A percentile compares a stretch with the other conserved stretches of the same genome.
Evolutionary conservation across 2,329 filamentous ascomycete genomes (phyloP).

Genomic region (Phaeophleospora eucalypticola): DNA sequence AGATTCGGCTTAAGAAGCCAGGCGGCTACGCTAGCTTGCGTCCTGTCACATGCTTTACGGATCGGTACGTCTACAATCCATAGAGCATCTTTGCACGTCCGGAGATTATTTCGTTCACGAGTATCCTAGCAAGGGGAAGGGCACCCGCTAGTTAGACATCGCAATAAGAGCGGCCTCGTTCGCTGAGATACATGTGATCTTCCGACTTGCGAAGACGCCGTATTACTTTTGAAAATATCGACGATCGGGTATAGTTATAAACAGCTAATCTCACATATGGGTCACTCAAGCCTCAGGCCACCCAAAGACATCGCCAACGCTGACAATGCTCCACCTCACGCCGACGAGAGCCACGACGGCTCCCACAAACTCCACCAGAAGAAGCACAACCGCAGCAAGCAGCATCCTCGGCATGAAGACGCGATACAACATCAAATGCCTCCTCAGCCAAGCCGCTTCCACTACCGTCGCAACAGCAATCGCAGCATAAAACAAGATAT

Average conservation of each 20-base stretch:
- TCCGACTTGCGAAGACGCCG: too few species aligned
- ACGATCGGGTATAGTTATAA: too few species aligned
- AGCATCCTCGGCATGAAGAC: conserved; percentile 92
- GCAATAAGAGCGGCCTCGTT: too few species aligned
- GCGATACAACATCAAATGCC: conserved; percentile 94
- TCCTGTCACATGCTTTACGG: conserved; percentile 1
- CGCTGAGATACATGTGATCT: too few species aligned
- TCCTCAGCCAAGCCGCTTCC: conserved; percentile 81
- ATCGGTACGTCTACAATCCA: not conserved
- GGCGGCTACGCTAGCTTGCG: not conserved
- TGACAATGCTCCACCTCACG: conserved; percentile 69
- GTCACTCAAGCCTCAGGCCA: conserved; percentile 45
- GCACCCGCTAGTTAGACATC: too few species aligned
- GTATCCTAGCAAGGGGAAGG: too few species aligned
- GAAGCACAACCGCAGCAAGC: conserved; percentile 66
- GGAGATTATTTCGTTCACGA: too few species aligned
- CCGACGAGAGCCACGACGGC: conserved; percentile 69
- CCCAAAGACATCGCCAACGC: conserved; percentile 85
- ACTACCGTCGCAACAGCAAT: conserved; percentile 81
- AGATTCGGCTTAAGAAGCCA: conserved; percentile 35
- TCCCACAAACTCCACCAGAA: conserved; percentile 72
- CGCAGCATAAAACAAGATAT: conserved; percentile 76
- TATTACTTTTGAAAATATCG: too few species aligned
- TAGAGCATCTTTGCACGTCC: too few species aligned
- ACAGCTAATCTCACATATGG: too few species aligned